Evolutionary conservation across 1,139 yeast species (phyloP).

Genomic region (Magnusiomyces ingens): DNA sequence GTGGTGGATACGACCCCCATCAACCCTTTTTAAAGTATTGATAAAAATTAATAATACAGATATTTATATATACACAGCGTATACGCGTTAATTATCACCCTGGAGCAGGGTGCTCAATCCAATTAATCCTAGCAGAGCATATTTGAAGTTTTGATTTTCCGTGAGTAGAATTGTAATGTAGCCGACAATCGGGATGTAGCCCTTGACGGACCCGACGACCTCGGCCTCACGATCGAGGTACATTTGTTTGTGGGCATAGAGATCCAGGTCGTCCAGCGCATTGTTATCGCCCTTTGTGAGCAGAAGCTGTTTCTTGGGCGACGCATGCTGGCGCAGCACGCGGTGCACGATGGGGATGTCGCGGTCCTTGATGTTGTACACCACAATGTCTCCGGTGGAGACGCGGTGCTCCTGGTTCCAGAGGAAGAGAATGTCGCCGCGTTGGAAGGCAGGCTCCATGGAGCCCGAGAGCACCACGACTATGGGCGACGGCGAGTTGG

Average conservation of each 20-base stretch:
- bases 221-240: slow-evolving; percentile 73
- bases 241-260: slow-evolving; percentile 69
- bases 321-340: slow-evolving; percentile 70
- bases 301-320: slow-evolving; percentile 52
- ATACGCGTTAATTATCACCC: slow-evolving; percentile 24
- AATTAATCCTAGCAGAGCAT: slow-evolving; percentile 60
- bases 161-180: slow-evolving; percentile 86
- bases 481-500: slow-evolving; percentile 87
- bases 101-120: slow-evolving; percentile 41
- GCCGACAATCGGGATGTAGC: slow-evolving; percentile 85
- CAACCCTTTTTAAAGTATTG: slow-evolving; percentile 27
- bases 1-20: slow-evolving; percentile 21
- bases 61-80: neutral
- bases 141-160: slow-evolving; percentile 77
- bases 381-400: slow-evolving; percentile 91
- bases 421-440: slow-evolving; percentile 88
- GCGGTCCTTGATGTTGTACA: slow-evolving; percentile 78
- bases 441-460: slow-evolving; percentile 99
- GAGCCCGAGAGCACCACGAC: slow-evolving; percentile 97
- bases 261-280: slow-evolving; percentile 80
- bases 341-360: slow-evolving; percentile 94
- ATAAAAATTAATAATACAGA: slow-evolving; percentile 1
- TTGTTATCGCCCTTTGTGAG: slow-evolving; percentile 97
- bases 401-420: slow-evolving; percentile 74
- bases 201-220: slow-evolving; percentile 85